Base-by-base conservation (phyloP, 371 early-diverging fungal species). In the Choanephora cucurbitarum region DNA sequence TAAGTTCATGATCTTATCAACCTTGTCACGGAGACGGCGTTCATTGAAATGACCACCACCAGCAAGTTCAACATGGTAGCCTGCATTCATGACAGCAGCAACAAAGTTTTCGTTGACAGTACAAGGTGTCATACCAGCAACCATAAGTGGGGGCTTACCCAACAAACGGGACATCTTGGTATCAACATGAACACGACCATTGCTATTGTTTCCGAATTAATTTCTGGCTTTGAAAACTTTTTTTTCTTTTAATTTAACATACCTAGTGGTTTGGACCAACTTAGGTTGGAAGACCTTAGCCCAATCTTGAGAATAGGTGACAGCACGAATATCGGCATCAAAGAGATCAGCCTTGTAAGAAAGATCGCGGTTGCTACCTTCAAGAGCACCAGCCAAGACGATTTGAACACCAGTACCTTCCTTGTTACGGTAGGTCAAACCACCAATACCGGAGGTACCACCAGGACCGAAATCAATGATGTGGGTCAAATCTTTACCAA, bases 41-140 rank as follows among this genome's bases (percentile, higher is more conserved):
- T 94, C 94, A 59, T 86, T 95, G 80, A 92, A 93, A 64, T 97
- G 96, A 46, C 97, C 97, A 63, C 97, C 96, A 52, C 96, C 97
- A 48, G 97, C 94, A 48, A 95, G 77, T 75, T 97, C 97, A 55
- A 97, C 77, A 63, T 94, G 95, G 66, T 92, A 97, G 21, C 96
- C 96, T 49, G 97, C 95, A 58, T 93, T 94, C 81, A 93, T 91
- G 33, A 91, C 88, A 34, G 97, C 95, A 33, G 88, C 72, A 37
- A 90, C 90, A 64, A 94, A 92, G 28, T 80, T 71, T 42, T 83
- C 89, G 52, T 75, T 81, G 65, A 88, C 90, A 22, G 94, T 92
- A 39, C 85, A 85, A 21, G 94, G 94, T 3, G 93, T 94, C 94
- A 94, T 94, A 70, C 92, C 94, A 50, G 91, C 91, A 24, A 91